These are phyloP conservation scores for Xylaria bambusicola DNA, from an alignment of 495 filamentous ascomycete genomes.

Conservation along the genomic window DNA sequence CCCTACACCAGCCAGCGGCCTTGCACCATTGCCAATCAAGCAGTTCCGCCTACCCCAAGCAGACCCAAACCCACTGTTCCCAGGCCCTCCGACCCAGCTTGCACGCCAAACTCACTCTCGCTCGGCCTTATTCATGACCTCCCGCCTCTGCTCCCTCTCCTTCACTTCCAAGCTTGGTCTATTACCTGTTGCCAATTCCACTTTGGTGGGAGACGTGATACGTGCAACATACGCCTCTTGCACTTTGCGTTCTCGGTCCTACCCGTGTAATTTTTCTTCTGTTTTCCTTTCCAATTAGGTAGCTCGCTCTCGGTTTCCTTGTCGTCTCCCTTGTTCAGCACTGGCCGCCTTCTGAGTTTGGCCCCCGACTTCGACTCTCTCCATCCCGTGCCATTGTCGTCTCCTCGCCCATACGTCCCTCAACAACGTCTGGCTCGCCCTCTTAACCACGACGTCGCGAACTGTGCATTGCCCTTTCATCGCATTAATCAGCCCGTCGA, in stretches of 20 bases:
- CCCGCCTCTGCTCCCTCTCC: conserved; percentile 12
- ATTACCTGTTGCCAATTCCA: conserved; percentile 11
- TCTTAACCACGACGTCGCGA: background rate
- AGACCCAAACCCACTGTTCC: background rate
- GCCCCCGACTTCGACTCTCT: conserved; percentile 9
- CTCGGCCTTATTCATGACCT: conserved; percentile 23
- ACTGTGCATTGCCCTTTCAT: background rate
- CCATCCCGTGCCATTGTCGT: no score
- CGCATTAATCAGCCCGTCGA: background rate
- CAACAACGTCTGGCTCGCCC: background rate
- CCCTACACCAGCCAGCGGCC: background rate
- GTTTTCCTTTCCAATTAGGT: background rate
- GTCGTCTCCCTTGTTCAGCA: background rate
- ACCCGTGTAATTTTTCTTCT: background rate
- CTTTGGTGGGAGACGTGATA: conserved; percentile 13
- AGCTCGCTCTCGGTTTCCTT: background rate
- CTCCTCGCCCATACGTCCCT: background rate
- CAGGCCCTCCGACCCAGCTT: conserved; percentile 6
- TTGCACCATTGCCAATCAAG: conserved; percentile 18
- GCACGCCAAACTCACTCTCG: background rate
- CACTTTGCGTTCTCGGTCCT: conserved; percentile 11
- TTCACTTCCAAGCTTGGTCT: background rate
- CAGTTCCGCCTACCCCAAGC: conserved; percentile 17
- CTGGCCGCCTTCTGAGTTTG: background rate
- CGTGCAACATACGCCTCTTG: conserved; percentile 2